Evolutionary conservation across 2,329 filamentous ascomycete genomes (phyloP).

Genomic region (Xylaria polymorpha): DNA sequence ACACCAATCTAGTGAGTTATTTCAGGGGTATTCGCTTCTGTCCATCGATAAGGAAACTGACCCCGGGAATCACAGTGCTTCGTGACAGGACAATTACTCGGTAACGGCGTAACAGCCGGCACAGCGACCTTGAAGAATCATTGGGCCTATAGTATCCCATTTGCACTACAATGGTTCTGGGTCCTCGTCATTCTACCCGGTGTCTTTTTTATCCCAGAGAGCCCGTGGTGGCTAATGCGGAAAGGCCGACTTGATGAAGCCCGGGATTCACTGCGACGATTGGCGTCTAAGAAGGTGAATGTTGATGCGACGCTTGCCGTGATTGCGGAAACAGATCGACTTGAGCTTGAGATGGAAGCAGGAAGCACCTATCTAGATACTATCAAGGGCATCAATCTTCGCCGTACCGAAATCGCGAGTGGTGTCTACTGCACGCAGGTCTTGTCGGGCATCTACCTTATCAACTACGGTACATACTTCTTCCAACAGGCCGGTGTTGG

Average conservation of each 20-base stretch:
- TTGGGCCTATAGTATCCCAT: constrained; percentile 63
- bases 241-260: constrained; percentile 57
- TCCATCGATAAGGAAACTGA: not conserved
- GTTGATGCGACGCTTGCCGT: constrained; percentile 62
- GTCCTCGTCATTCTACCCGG: constrained; percentile 58
- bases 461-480: constrained; percentile 72
- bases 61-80: constrained; percentile 57
- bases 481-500: constrained; percentile 67
- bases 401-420: constrained; percentile 66
- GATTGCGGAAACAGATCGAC: constrained; percentile 68
- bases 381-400: constrained; percentile 60
- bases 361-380: constrained; percentile 64
- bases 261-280: constrained; percentile 52
- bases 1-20: constrained; percentile 62
- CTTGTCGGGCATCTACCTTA: constrained; percentile 71
- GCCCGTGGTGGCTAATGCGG: constrained; percentile 63
- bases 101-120: constrained; percentile 59
- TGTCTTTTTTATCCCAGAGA: constrained; percentile 61
- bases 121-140: constrained; percentile 55
- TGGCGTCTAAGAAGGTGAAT: constrained; percentile 61
- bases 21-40: not conserved
- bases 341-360: constrained; percentile 63
- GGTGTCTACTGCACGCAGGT: constrained; percentile 75
- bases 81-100: constrained; percentile 70
- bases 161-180: constrained; percentile 65